Evolutionary conservation across 1,284 basidiomycete species (phyloP).

Genomic region (Microbotryomycetes sp.): DNA sequence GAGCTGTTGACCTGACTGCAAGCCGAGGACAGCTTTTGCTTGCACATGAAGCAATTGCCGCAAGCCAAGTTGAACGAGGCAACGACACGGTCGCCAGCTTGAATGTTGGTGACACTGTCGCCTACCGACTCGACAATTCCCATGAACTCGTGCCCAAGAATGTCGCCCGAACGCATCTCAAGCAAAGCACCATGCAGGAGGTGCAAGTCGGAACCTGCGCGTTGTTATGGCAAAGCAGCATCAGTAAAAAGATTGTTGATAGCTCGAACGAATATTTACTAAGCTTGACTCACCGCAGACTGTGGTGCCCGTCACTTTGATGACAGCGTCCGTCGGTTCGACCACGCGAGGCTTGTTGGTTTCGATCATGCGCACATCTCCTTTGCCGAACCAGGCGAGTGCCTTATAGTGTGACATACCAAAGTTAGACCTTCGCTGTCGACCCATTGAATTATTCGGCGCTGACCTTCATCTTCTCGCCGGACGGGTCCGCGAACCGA

Average conservation of each 20-base stretch:
- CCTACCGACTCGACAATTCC: slow-evolving; percentile 60
- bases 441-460: too few relatives aligned
- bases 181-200: slow-evolving; percentile 58
- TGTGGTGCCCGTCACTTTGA: slow-evolving; percentile 62
- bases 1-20: slow-evolving; percentile 65
- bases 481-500: slow-evolving; percentile 15
- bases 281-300: slow-evolving; percentile 49
- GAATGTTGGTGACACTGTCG: slow-evolving; percentile 56
- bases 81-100: slow-evolving; percentile 67
- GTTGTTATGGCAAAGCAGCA: neutral
- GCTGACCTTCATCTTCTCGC: slow-evolving; percentile 30
- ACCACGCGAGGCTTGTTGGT: slow-evolving; percentile 53
- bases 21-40: slow-evolving; percentile 62
- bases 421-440: too few relatives aligned
- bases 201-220: slow-evolving; percentile 53
- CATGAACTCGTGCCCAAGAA: slow-evolving; percentile 58
- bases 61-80: slow-evolving; percentile 73
- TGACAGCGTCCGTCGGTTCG: slow-evolving; percentile 57
- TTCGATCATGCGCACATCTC: slow-evolving; percentile 41
- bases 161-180: slow-evolving; percentile 56
- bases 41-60: slow-evolving; percentile 62
- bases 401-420: too few relatives aligned
- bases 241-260: slow-evolving; percentile 40
- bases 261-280: too few relatives aligned
- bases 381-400: slow-evolving; percentile 59